Conservation (phyloP, 768 basidiomycete genomes). For the Termitomyces sp. region DNA sequence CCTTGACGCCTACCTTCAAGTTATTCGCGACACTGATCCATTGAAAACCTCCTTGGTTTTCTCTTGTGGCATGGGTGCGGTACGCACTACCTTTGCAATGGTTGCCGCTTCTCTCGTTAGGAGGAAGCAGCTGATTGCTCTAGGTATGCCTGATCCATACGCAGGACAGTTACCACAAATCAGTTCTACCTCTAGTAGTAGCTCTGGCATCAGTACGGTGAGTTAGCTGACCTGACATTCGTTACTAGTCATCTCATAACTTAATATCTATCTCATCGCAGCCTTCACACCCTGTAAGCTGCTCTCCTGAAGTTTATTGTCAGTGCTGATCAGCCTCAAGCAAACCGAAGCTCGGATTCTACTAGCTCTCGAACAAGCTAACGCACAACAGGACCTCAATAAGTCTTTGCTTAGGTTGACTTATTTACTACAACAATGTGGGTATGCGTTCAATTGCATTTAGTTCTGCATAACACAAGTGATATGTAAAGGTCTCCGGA, state of each 20-base stretch:
- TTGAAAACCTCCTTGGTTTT: constrained; percentile 81
- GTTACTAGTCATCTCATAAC: not conserved
- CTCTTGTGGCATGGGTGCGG: constrained; percentile 95
- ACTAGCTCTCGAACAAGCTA: constrained; percentile 68
- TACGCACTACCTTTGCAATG: constrained; percentile 97
- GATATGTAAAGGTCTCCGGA: constrained; percentile 49
- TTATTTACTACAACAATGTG: constrained; percentile 76
- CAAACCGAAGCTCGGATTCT: constrained; percentile 55
- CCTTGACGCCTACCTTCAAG: constrained; percentile 84
- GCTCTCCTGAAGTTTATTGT: not conserved
- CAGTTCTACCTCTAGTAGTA: constrained; percentile 16
- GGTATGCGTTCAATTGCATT: constrained; percentile 13
- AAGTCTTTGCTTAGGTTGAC: constrained; percentile 73
- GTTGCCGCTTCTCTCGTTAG: constrained; percentile 85
- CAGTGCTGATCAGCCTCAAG: constrained; percentile 17
- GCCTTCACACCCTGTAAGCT: constrained; percentile 19
- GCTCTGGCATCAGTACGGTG: constrained; percentile 47
- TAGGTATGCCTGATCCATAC: constrained; percentile 78
- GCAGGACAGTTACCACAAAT: constrained; percentile 27
- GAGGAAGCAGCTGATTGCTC: constrained; percentile 62
- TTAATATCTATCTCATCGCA: not conserved
- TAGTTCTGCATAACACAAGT: not conserved
- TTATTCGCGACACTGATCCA: constrained; percentile 79
- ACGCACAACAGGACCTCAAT: constrained; percentile 73
- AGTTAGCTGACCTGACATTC: constrained; percentile 2